phyloP scores from a whole-genome alignment of 371 early-diverging fungal genomes.

The Phascolomyces articulosus region DNA sequence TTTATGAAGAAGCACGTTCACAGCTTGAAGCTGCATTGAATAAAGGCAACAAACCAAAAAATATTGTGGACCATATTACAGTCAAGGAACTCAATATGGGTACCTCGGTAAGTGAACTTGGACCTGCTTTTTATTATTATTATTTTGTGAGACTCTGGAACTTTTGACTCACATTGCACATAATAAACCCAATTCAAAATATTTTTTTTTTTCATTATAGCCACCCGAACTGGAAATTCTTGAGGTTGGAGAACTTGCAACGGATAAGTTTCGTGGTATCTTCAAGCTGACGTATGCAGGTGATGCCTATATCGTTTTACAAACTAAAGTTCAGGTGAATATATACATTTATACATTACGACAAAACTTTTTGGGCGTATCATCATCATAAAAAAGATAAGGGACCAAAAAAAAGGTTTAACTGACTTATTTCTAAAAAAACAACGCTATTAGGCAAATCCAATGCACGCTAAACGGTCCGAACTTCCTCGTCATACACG shows the following conservation, averaged over 20 bases:
- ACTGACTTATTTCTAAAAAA: no score
- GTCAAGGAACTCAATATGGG: slow-evolving; percentile 95
- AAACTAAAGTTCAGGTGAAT: slow-evolving; percentile 92
- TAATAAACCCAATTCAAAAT: no score
- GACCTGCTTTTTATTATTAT: not conserved
- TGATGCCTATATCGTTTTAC: slow-evolving; percentile 90
- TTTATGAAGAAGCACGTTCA: slow-evolving; percentile 82
- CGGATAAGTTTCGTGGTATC: slow-evolving; percentile 93
- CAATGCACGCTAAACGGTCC: slow-evolving; percentile 65
- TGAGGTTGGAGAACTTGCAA: slow-evolving; percentile 95
- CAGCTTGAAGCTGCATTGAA: slow-evolving; percentile 91
- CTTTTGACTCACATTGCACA: not conserved
- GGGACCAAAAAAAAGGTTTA: no score
- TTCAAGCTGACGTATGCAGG: slow-evolving; percentile 93
- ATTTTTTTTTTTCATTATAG: slow-evolving; percentile 26
- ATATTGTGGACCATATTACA: slow-evolving; percentile 88
- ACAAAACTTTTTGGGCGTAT: no score
- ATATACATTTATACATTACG: not conserved
- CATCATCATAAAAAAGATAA: no score
- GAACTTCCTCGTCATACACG: slow-evolving; percentile 66
- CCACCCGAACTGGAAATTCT: slow-evolving; percentile 97
- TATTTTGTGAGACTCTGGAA: not conserved
- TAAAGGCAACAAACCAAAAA: slow-evolving; percentile 87
- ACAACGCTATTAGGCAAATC: slow-evolving; percentile 86
- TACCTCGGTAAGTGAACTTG: slow-evolving; percentile 63